Conservation (phyloP, 306 rosid species). For the Quercus mongolica region DNA sequence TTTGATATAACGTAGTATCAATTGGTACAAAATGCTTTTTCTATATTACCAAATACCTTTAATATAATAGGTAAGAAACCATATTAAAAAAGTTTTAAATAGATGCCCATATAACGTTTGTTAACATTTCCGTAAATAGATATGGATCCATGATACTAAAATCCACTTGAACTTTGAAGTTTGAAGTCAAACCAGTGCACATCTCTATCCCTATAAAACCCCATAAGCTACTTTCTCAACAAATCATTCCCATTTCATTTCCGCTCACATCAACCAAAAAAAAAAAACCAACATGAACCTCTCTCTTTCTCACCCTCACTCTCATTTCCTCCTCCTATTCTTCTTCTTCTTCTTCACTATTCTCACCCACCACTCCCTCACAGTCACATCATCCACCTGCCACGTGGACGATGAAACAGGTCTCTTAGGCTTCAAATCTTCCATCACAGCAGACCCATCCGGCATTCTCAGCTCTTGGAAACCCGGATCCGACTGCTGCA, state of each 20-base stretch:
- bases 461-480: slow-evolving; percentile 59
- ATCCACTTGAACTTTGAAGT: neutral
- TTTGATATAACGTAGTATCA: rapidly evolving
- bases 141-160: no score
- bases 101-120: no score
- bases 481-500: slow-evolving; percentile 58
- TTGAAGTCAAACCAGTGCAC: neutral
- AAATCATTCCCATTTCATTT: neutral
- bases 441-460: slow-evolving; percentile 70
- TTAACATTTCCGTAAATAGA: no score
- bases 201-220: neutral
- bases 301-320: neutral
- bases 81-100: no score
- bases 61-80: no score
- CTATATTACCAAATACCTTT: rapidly evolving
- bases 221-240: neutral
- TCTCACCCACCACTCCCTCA: slow-evolving; percentile 8
- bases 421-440: slow-evolving; percentile 65
- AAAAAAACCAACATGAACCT: neutral
- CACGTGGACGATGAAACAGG: slow-evolving; percentile 57
- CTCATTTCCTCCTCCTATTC: neutral
- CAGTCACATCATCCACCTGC: slow-evolving; percentile 47
- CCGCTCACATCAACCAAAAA: neutral
- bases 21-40: no score
- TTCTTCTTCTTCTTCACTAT: slow-evolving; percentile 5